Percentiles rank a stretch among this genome's conserved stretches.
Conservation (phyloP, 805 yeast species). For the Schizosaccharomyces japonicus region DNA sequence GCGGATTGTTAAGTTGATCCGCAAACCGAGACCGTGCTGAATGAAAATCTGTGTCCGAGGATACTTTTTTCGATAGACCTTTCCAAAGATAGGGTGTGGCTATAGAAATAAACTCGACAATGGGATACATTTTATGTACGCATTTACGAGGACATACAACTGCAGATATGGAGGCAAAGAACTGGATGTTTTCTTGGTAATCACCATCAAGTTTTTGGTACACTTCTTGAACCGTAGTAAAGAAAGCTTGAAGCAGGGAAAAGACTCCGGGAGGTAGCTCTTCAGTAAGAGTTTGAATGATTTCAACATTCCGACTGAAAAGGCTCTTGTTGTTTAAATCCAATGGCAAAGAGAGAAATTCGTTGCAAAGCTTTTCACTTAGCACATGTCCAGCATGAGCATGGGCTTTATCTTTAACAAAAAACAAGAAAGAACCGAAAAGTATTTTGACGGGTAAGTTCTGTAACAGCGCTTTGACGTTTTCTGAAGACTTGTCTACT, state of each 20-base stretch:
- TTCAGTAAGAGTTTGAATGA: neutral
- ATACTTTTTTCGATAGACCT: too few relatives aligned
- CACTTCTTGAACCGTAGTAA: neutral
- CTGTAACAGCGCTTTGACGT: too few relatives aligned
- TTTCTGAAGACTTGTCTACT: too few relatives aligned
- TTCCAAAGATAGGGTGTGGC: too few relatives aligned
- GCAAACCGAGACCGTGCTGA: too few relatives aligned
- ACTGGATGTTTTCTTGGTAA: neutral
- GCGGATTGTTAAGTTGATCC: too few relatives aligned
- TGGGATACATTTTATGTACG: neutral
- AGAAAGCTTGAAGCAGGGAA: neutral
- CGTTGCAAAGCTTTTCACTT: neutral
- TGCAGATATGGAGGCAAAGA: neutral
- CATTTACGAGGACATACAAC: neutral
- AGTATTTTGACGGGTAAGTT: constrained; percentile 4
- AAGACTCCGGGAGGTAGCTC: too few relatives aligned
- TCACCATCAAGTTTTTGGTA: neutral
- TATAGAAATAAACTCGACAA: neutral
- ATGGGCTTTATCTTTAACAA: neutral
- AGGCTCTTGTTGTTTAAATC: neutral
- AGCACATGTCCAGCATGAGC: neutral
- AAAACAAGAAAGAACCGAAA: constrained; percentile 1
- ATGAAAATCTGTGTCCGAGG: too few relatives aligned
- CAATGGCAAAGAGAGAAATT: neutral
- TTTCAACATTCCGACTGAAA: neutral